Evolutionary conservation across 805 yeast species (phyloP), one percentile per base, ranked within the genome.

Genomic region (Candida bentonensis): DNA sequence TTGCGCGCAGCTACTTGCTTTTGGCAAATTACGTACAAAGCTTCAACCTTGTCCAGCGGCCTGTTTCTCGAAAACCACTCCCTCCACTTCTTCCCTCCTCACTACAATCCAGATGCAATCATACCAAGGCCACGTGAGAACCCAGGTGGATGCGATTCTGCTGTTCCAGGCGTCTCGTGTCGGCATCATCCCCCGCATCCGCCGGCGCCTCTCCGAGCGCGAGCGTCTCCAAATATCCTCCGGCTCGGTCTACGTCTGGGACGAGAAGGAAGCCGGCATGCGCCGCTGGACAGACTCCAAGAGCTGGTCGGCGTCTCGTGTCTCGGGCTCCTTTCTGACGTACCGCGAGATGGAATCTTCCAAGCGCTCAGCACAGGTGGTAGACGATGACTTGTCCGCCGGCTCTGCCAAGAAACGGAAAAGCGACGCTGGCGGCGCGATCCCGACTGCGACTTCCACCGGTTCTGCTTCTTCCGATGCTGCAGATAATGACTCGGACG

Each of bases 261-360:
- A 76, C 56, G 88, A 81, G 56, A 64, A 69, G 13, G 79, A 75
- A 51, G 76, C 83, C 39, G 81, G 78, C 15, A 79, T 82, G 77
- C 72, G 76, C 49, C 63, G 88, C 23, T 81, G 89, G 88, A 81
- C 88, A 1, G 89, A 81, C 54, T 85, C 88, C 17, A 72, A 73
- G 49, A 68, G 72, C 26, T 81, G 89, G 88, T 68, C 76, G 47
- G 83, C 87, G 2, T 75, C 82, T 0, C 67, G 86, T 47, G 86
- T 82, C 1, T 68, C 70, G 3, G 82, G 83, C 3, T 67, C 73
- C 1, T 79, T 79, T 53, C 61, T 79, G 23, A 71, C 75, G 2
- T 79, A 79, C 58, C 69, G 73, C 43, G 86, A 81, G 55, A 70
- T 78, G 67, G 78, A 75, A 47, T 30, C 36, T n/a, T 5, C 13